Evolutionary conservation across 2,329 filamentous ascomycete species (phyloP).

Genomic region (Paecilomyces variotii): DNA sequence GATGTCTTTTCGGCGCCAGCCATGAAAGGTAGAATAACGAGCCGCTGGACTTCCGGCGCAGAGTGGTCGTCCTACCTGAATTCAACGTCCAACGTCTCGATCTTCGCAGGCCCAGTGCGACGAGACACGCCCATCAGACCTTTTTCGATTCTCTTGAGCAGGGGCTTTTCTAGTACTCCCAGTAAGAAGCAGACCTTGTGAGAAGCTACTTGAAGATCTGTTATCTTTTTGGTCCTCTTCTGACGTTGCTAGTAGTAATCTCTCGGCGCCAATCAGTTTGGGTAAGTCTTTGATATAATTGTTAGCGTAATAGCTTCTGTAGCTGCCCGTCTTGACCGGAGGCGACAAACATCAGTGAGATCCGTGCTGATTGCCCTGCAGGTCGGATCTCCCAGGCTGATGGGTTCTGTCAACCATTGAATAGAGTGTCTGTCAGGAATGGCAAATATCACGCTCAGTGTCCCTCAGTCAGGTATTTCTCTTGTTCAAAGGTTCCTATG

Average conservation of each 20-base stretch:
- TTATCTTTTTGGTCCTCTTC: conserved; percentile 1
- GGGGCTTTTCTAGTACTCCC: background rate
- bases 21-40: background rate
- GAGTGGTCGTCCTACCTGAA: background rate
- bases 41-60: background rate
- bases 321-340: background rate
- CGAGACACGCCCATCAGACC: background rate
- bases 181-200: background rate
- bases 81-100: background rate
- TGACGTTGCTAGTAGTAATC: conserved; percentile 8
- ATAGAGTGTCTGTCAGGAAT: background rate
- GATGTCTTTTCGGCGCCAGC: background rate
- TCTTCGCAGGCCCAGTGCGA: background rate
- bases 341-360: background rate
- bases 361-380: background rate
- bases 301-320: background rate
- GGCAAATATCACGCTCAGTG: background rate
- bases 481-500: background rate
- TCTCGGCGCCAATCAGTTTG: conserved; percentile 1
- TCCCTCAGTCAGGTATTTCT: conserved; percentile 2
- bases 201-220: background rate
- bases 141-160: background rate
- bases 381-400: background rate
- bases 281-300: conserved; percentile 5
- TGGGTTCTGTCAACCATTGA: background rate